phyloP scores from a whole-genome alignment of 192 early-diverging fungal genomes.

The Powellomyces hirtus region DNA sequence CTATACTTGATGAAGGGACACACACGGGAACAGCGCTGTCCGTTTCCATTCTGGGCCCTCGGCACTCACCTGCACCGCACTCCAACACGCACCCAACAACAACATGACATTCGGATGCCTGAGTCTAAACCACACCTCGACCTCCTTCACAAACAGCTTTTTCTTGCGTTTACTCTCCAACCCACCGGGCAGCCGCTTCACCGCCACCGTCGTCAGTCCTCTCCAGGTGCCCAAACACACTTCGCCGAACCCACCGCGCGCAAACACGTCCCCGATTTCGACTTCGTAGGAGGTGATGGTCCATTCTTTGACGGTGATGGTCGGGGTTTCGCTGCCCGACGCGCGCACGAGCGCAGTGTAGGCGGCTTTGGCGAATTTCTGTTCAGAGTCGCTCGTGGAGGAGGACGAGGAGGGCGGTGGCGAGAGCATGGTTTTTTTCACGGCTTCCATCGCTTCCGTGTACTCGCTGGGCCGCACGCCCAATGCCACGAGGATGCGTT shows the following conservation, averaged over 20 bases:
- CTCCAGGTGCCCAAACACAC: constrained; percentile 16
- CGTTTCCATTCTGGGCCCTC: no score
- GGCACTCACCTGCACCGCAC: constrained; percentile 5
- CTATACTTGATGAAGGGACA: no score
- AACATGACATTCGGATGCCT: constrained; percentile 28
- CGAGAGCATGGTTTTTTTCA: background rate
- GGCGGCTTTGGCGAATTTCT: constrained; percentile 14
- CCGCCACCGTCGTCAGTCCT: constrained; percentile 21
- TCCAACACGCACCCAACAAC: constrained; percentile 30
- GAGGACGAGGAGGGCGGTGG: background rate
- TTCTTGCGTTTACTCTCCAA: constrained; percentile 1
- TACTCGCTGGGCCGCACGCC: background rate
- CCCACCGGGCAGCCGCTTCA: constrained; percentile 12
- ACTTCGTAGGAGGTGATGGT: constrained; percentile 23
- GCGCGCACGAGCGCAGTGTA: constrained; percentile 7
- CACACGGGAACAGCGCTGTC: no score
- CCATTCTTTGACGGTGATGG: background rate
- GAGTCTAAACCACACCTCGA: constrained; percentile 16
- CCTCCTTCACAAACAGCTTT: constrained; percentile 12
- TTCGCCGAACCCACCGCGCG: constrained; percentile 25
- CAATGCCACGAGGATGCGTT: background rate
- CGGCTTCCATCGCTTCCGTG: constrained; percentile 10
- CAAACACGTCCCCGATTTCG: constrained; percentile 22
- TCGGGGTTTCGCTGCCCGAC: background rate
- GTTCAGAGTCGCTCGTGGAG: background rate